Percentiles rank a stretch among this genome's conserved stretches.
Conservation (phyloP, 768 basidiomycete genomes). For the Naganishia kalamii region DNA sequence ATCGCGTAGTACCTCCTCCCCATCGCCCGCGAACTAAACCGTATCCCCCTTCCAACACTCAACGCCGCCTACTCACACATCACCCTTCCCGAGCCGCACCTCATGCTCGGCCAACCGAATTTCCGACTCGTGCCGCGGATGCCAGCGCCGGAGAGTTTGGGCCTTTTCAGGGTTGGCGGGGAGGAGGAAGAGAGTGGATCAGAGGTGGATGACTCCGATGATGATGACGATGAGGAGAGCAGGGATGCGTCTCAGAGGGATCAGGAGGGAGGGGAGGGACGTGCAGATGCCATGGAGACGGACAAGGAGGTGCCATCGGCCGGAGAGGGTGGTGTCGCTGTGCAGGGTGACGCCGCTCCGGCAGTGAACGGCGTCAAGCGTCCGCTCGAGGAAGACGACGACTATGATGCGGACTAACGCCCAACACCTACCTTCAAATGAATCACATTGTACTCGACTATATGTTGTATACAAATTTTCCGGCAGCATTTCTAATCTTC, state of each 20-base stretch:
- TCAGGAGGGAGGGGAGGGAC: constrained; percentile 38
- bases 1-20: constrained; percentile 46
- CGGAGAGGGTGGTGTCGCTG: background rate
- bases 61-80: constrained; percentile 48
- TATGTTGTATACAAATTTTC: too few species aligned
- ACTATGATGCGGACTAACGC: constrained; percentile 2
- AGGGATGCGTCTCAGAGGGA: constrained; percentile 22
- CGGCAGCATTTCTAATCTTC: too few species aligned
- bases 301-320: background rate
- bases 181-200: constrained; percentile 20
- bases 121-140: constrained; percentile 45
- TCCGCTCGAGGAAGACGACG: background rate
- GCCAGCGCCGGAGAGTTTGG: constrained; percentile 13
- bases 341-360: background rate
- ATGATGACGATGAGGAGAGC: constrained; percentile 21
- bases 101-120: constrained; percentile 48
- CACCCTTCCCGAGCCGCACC: constrained; percentile 46
- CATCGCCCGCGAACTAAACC: constrained; percentile 48
- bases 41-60: constrained; percentile 47
- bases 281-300: constrained; percentile 25
- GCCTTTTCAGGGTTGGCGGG: constrained; percentile 1
- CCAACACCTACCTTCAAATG: too few species aligned
- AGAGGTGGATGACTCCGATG: constrained; percentile 26
- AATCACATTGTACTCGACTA: too few species aligned
- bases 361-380: background rate